A percentile compares a stretch with the other conserved stretches of the same genome.
Evolutionary conservation across 2,329 filamentous ascomycete species (phyloP).

Genomic region (Blastomyces percursus): DNA sequence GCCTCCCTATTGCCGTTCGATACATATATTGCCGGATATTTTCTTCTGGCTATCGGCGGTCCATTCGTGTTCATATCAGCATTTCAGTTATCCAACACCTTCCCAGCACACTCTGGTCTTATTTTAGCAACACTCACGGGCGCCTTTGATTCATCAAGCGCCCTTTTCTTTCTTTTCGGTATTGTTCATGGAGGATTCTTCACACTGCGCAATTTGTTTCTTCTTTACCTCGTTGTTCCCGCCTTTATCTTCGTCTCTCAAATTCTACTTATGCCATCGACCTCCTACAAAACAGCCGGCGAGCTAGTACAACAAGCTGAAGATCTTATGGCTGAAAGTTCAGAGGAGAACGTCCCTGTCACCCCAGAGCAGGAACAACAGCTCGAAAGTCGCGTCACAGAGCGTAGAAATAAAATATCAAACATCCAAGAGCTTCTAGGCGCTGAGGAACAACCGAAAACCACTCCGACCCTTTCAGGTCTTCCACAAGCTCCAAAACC

Average conservation of each 20-base stretch:
- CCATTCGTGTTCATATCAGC: conserved; percentile 74
- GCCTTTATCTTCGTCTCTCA: conserved; percentile 55
- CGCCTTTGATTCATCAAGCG: conserved; percentile 73
- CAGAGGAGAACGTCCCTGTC: conserved; percentile 27
- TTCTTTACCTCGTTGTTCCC: conserved; percentile 61
- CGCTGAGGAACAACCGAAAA: background rate
- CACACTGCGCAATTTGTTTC: conserved; percentile 58
- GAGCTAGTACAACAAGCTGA: conserved; percentile 69
- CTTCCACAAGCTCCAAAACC: conserved; percentile 45
- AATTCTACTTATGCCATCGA: conserved; percentile 58
- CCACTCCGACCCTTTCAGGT: conserved; percentile 16
- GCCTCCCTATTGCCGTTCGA: conserved; percentile 57
- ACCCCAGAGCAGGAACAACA: conserved; percentile 33
- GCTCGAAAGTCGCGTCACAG: conserved; percentile 46
- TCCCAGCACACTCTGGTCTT: conserved; percentile 64
- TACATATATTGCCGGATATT: conserved; percentile 61
- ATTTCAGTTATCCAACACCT: conserved; percentile 76
- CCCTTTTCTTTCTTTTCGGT: conserved; percentile 25
- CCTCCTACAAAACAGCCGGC: conserved; percentile 74
- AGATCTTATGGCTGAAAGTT: conserved; percentile 38
- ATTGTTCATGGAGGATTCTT: conserved; percentile 24
- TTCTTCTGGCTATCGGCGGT: conserved; percentile 66
- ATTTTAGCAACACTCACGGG: conserved; percentile 71
- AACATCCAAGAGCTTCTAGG: conserved; percentile 52
- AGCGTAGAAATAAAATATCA: conserved; percentile 52